phyloP scores from a whole-genome alignment of 2,329 filamentous ascomycete species.

The Metarhizium sp. region DNA sequence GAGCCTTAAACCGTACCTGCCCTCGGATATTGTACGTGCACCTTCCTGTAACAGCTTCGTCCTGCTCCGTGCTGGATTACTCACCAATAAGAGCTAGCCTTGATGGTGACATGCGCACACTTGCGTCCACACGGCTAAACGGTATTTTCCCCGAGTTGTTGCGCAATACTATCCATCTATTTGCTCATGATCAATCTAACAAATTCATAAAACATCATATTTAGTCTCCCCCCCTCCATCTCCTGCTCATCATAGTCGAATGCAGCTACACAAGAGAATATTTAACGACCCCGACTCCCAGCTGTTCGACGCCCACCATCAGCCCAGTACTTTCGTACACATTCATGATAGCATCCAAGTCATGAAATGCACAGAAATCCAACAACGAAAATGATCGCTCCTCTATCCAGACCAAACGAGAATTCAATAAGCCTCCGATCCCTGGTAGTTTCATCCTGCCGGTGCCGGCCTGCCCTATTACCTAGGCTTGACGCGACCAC shows the following conservation, averaged over 20 bases:
- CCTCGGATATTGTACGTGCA: too few relatives aligned
- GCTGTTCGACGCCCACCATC: too few relatives aligned
- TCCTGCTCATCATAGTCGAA: background rate
- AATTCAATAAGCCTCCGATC: background rate
- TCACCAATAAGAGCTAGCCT: too few relatives aligned
- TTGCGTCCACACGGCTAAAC: background rate
- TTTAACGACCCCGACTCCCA: too few relatives aligned
- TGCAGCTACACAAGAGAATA: background rate
- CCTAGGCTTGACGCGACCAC: too few relatives aligned
- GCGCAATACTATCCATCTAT: constrained; percentile 7
- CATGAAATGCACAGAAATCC: background rate
- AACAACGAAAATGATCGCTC: background rate
- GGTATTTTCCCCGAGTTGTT: background rate
- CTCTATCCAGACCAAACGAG: background rate
- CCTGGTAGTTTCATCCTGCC: too few relatives aligned
- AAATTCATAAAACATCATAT: constrained; percentile 6
- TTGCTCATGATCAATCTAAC: constrained; percentile 14
- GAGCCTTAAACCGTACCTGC: too few relatives aligned
- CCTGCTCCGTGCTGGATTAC: too few relatives aligned
- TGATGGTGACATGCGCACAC: too few relatives aligned
- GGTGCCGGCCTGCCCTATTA: too few relatives aligned
- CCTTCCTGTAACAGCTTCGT: too few relatives aligned
- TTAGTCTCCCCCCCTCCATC: background rate
- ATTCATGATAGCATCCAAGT: background rate
- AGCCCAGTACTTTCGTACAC: background rate